A percentile compares a stretch with the other conserved stretches of the same genome.
phyloP scores from a whole-genome alignment of 1,284 basidiomycete species.

The Cutaneotrichosporon mucoides region DNA sequence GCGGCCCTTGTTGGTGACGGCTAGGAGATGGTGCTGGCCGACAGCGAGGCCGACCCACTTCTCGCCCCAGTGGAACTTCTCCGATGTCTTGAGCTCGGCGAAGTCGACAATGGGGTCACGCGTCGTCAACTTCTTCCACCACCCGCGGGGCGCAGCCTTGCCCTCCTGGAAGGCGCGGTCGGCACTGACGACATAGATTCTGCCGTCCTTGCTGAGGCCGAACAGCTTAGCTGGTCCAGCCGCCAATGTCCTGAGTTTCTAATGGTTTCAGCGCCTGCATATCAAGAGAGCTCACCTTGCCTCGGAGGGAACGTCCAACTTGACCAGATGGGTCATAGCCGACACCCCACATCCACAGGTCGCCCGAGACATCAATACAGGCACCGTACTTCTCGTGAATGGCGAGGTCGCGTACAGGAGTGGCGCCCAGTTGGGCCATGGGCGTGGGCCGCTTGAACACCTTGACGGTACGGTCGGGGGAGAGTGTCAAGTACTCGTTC shows the following conservation, averaged over 20 bases:
- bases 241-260: conserved; percentile 66
- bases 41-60: conserved; percentile 67
- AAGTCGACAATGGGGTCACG: conserved; percentile 46
- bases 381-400: conserved; percentile 71
- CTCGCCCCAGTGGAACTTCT: conserved; percentile 56
- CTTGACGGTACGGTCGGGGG: conserved; percentile 26
- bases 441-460: conserved; percentile 35
- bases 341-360: conserved; percentile 84
- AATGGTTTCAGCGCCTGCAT: too few species aligned
- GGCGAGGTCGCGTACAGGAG: conserved; percentile 68
- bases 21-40: conserved; percentile 77
- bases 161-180: conserved; percentile 45
- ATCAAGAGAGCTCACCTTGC: conserved; percentile 56
- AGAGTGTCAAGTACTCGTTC: conserved; percentile 35
- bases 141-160: conserved; percentile 27
- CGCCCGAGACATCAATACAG: conserved; percentile 78
- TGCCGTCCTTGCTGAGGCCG: conserved; percentile 65
- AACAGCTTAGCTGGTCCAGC: conserved; percentile 59
- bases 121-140: conserved; percentile 36
- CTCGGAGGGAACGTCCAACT: conserved; percentile 55
- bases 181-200: conserved; percentile 65
- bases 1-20: conserved; percentile 74
- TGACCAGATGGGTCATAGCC: conserved; percentile 53
- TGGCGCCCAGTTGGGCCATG: conserved; percentile 36
- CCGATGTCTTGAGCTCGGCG: conserved; percentile 52